phyloP scores from a whole-genome alignment of 1,139 yeast genomes.

The Entelexis sorbosivorans region DNA sequence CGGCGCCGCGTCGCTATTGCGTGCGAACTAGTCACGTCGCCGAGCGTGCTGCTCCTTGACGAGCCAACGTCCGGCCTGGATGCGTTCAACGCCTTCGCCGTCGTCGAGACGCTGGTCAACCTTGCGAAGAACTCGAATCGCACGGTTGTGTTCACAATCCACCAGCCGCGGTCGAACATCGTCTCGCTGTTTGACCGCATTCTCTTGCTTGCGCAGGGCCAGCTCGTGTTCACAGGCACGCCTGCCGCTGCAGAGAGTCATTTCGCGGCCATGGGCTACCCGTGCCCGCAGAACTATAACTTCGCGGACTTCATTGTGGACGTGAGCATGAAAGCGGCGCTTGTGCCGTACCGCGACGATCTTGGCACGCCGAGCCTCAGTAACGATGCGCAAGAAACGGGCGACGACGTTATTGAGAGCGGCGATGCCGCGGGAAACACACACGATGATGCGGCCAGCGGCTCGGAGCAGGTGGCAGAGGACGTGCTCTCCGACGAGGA shows the following conservation, averaged over 20 bases:
- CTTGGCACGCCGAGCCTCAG: background rate
- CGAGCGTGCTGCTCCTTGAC: slow-evolving; percentile 42
- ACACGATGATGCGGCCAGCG: background rate
- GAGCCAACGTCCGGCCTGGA: slow-evolving; percentile 77
- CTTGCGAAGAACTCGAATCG: slow-evolving; percentile 71
- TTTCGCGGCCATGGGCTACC: slow-evolving; percentile 63
- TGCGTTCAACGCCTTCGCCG: slow-evolving; percentile 85
- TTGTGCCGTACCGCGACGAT: slow-evolving; percentile 3
- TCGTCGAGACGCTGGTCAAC: slow-evolving; percentile 70
- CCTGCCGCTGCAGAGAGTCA: slow-evolving; percentile 49
- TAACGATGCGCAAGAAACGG: background rate
- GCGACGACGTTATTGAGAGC: background rate
- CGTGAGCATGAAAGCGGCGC: slow-evolving; percentile 57
- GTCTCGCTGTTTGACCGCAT: slow-evolving; percentile 81
- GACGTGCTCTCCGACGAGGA: slow-evolving; percentile 26
- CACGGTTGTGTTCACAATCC: slow-evolving; percentile 85
- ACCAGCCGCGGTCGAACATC: slow-evolving; percentile 95
- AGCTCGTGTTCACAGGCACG: slow-evolving; percentile 70
- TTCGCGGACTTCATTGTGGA: slow-evolving; percentile 90
- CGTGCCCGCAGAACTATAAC: slow-evolving; percentile 81
- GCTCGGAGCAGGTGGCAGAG: slow-evolving; percentile 13
- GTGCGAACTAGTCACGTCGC: slow-evolving; percentile 40
- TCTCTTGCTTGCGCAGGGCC: slow-evolving; percentile 71
- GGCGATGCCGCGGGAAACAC: background rate
- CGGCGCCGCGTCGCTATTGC: slow-evolving; percentile 46